These are phyloP conservation scores for Hypoxylon trugodes DNA, from an alignment of 495 filamentous ascomycete genomes.

Conservation along the genomic window DNA sequence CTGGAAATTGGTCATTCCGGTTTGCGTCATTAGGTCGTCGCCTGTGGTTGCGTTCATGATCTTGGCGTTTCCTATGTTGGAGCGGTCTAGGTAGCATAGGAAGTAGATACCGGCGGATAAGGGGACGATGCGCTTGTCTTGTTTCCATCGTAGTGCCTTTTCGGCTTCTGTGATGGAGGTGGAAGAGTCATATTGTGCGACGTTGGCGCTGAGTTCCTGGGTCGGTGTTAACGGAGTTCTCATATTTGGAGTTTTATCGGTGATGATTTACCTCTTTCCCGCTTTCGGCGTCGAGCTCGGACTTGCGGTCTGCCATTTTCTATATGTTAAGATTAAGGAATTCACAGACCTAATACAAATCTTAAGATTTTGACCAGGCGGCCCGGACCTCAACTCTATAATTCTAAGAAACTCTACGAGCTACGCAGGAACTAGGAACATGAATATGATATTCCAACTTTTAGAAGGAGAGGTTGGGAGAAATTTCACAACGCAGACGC, in stretches of 20 bases:
- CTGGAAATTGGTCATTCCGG: constrained; percentile 68
- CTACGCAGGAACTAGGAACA: background rate
- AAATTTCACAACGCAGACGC: constrained; percentile 20
- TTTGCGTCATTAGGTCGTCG: constrained; percentile 66
- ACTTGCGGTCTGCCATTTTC: constrained; percentile 26
- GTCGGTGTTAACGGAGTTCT: background rate
- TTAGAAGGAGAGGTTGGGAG: constrained; percentile 13
- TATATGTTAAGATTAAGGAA: background rate
- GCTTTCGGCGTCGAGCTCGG: constrained; percentile 21
- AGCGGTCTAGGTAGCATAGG: constrained; percentile 62
- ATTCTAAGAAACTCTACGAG: background rate
- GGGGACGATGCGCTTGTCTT: constrained; percentile 64
- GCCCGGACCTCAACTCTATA: background rate
- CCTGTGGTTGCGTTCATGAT: constrained; percentile 51
- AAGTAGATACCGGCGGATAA: constrained; percentile 62
- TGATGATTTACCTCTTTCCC: constrained; percentile 25
- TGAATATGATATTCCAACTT: background rate
- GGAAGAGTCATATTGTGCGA: constrained; percentile 24
- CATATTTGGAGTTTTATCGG: background rate
- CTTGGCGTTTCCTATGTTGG: constrained; percentile 53
- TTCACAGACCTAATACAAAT: constrained; percentile 9
- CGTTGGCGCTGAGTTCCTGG: constrained; percentile 15
- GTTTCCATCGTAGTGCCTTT: constrained; percentile 62
- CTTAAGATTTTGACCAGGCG: background rate
- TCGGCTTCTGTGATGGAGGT: constrained; percentile 43